Conservation (phyloP, 2,329 filamentous ascomycete species). For the Phyllosticta paracitricarpa region DNA sequence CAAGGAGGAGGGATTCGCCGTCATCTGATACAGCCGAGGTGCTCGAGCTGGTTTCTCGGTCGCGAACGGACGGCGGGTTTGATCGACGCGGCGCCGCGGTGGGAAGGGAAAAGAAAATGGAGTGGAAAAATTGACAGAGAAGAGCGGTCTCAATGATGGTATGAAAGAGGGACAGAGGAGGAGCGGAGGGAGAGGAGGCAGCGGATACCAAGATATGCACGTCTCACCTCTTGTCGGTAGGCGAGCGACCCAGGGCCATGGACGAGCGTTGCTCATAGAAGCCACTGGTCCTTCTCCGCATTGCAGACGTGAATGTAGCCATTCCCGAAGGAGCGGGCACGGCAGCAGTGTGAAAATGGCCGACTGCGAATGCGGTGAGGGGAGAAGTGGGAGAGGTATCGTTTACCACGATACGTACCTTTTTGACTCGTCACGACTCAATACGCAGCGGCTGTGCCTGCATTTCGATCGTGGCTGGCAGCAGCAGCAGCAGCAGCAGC, state of each 20-base stretch:
- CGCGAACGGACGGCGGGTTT: not conserved
- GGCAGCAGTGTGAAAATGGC: not conserved
- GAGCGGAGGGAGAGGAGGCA: not conserved
- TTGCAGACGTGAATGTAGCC: slow-evolving; percentile 4
- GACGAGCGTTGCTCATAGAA: slow-evolving; percentile 6
- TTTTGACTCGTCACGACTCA: not conserved
- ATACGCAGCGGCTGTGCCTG: not conserved
- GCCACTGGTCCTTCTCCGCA: slow-evolving; percentile 4
- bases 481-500: slow-evolving; percentile 5
- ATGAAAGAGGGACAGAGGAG: not conserved
- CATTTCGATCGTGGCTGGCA: slow-evolving; percentile 7
- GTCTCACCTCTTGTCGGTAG: slow-evolving; percentile 11
- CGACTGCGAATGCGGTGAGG: slow-evolving; percentile 7
- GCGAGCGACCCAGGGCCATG: slow-evolving; percentile 10
- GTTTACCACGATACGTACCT: not conserved
- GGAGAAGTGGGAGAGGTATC: not conserved
- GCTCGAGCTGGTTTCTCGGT: not conserved
- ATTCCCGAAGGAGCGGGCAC: slow-evolving; percentile 8
- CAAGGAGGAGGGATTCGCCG: not conserved
- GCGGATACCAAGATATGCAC: slow-evolving; percentile 6
- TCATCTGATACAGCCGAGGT: not conserved
- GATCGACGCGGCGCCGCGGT: not conserved
- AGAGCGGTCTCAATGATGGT: not conserved
- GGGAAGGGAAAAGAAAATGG: not conserved
- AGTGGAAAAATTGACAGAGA: slow-evolving; percentile 4